A percentile compares a stretch with the other conserved stretches of the same genome.
Evolutionary conservation across 2,329 filamentous ascomycete species (phyloP).

Genomic region (Chlorencoelia australis): DNA sequence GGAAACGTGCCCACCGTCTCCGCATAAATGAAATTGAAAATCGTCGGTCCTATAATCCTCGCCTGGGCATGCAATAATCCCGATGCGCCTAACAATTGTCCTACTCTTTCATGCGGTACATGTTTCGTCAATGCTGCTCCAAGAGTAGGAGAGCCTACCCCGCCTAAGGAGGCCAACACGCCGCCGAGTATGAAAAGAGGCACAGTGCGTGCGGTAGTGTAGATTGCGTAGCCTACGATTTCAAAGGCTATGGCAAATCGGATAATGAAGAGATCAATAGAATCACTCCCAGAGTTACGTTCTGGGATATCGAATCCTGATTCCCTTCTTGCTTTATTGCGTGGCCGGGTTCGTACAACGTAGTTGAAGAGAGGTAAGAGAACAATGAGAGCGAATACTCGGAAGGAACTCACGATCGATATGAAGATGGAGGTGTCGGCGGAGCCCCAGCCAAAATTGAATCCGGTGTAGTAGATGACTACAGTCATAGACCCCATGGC

Average conservation of each 20-base stretch:
- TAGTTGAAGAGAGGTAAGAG: conserved; percentile 71
- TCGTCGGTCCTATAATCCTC: conserved; percentile 65
- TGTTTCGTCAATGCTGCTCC: conserved; percentile 85
- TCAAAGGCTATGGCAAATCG: conserved; percentile 69
- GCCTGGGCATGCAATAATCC: conserved; percentile 78
- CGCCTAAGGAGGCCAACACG: conserved; percentile 65
- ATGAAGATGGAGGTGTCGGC: conserved; percentile 73
- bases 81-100: conserved; percentile 78
- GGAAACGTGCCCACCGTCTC: conserved; percentile 68
- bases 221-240: conserved; percentile 65
- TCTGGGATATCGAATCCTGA: conserved; percentile 46
- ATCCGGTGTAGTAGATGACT: conserved; percentile 73
- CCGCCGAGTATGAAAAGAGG: conserved; percentile 62
- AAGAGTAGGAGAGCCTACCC: conserved; percentile 75
- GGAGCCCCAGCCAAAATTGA: conserved; percentile 72
- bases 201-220: conserved; percentile 52
- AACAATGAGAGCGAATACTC: conserved; percentile 65
- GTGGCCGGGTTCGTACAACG: conserved; percentile 46
- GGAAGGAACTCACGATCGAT: conserved; percentile 63
- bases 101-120: conserved; percentile 70
- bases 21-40: conserved; percentile 83
- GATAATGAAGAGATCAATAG: conserved; percentile 67
- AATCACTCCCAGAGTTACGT: conserved; percentile 53
- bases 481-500: conserved; percentile 75
- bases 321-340: conserved; percentile 33